Conservation (phyloP, 495 filamentous ascomycete species). For the Tuber calosporum region DNA sequence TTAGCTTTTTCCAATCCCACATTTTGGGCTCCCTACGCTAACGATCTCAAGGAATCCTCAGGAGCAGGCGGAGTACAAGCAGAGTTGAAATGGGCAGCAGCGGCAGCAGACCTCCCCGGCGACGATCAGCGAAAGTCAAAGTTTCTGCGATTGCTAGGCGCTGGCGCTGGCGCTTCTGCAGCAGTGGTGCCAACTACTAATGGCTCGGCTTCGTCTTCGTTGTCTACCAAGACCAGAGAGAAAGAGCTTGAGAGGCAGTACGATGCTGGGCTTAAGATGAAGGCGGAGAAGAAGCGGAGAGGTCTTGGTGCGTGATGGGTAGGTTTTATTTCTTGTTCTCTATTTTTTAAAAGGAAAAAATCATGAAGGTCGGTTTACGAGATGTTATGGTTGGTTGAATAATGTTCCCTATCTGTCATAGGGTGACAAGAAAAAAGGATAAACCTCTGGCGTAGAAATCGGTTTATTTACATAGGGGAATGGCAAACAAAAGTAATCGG, state of each 20-base stretch:
- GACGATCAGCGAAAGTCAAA: slow-evolving; percentile 50
- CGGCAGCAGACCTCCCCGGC: slow-evolving; percentile 44
- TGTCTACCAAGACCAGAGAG: slow-evolving; percentile 46
- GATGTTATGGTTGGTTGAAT: background rate
- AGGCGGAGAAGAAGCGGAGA: slow-evolving; percentile 50
- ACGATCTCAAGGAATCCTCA: slow-evolving; percentile 1
- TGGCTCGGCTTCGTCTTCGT: slow-evolving; percentile 18
- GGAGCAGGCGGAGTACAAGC: slow-evolving; percentile 9
- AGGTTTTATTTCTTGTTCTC: no score
- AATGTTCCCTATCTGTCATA: background rate
- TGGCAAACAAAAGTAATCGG: slow-evolving; percentile 11
- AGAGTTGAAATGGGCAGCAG: slow-evolving; percentile 9
- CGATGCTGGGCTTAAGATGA: slow-evolving; percentile 53
- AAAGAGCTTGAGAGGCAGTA: slow-evolving; percentile 56
- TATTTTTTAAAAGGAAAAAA: no score
- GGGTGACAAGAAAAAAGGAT: background rate
- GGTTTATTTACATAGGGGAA: background rate
- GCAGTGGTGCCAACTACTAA: slow-evolving; percentile 12
- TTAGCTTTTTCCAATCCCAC: slow-evolving; percentile 10
- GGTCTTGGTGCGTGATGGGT: slow-evolving; percentile 47
- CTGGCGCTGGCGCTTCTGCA: slow-evolving; percentile 41
- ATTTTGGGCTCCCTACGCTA: background rate
- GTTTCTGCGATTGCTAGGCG: slow-evolving; percentile 54
- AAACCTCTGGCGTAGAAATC: background rate
- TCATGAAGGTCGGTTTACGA: background rate